Base-by-base conservation (phyloP, 768 basidiomycete genomes). In the Rhodotorula taiwanensis region DNA sequence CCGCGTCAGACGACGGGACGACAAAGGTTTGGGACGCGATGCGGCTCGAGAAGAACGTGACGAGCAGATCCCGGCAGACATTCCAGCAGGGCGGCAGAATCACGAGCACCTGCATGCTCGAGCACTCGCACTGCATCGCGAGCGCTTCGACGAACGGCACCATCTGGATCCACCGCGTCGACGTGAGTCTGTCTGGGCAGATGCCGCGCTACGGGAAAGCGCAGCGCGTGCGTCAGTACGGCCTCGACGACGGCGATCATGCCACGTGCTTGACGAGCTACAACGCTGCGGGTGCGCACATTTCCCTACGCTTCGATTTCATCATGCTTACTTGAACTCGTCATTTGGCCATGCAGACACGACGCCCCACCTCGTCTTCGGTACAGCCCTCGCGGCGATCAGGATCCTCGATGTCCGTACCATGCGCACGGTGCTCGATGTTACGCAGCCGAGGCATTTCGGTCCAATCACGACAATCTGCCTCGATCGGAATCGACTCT, bases 11-110 rank as follows among this genome's bases (percentile, higher is more conserved):
- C n/a, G 79, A 80, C 57, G 72, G 74, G 13, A 74, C 73, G 21
- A 73, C 80, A 49, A 75, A 76, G 52, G 72, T 80, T 5, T 81
- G 80, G 80, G 80, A 81, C 67, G 73, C 91, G 2, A 87, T 89
- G 13, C 80, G 91, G n/a, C 79, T 98, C 49, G 94, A 97, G 73
- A 82, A 93, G 60, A 97, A 91, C 75, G 89, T 95, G 23, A 89
- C 92, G 27, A 86, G 87, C 74, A 89, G 89, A 52, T 76, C 80
- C 25, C 65, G 80, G 28, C 72, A 78, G 53, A 73, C 72, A 21
- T 77, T 74, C 60, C 66, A 60, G 31, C 83, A 86, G 70, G 84
- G 89, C 70, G 85, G 87, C 0, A 80, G 81, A 23, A 78, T 86
- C 45, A 83, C 83, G 60, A 77, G 78, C 30, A 80, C 95, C 21